Base-by-base conservation (phyloP, 2,329 filamentous ascomycete genomes). In the Pyricularia sp. region DNA sequence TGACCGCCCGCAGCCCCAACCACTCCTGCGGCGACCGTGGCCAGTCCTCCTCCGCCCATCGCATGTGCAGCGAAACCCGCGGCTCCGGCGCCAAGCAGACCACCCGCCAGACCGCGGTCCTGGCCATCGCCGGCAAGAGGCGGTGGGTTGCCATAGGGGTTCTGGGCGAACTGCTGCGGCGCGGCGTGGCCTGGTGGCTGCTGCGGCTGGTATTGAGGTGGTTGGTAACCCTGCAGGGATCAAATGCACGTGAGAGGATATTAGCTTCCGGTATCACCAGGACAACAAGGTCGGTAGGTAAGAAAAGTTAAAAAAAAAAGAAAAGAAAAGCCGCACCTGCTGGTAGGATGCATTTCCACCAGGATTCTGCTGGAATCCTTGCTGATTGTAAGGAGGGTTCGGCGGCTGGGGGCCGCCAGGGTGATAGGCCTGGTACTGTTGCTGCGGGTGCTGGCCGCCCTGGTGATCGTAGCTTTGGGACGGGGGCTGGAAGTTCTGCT, bases 41-140 rank as follows among this genome's bases (percentile, higher is more conserved):
- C 55, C 30, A 59, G 26, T 1, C 25, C 55, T 6, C 55, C 50
- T 14, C 66, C 55, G 25, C 50, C 66, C 66, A 67, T 63, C 66
- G 31, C 55, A 10, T 67, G 66, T 17, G 64, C 64, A 5, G 64
- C 64, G 28, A 33, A 9, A 25, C 64, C 64, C 28, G 64, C 64
- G 2, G 64, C 64, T 10, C 28, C 64, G 31, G 28, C 64, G 64
- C 64, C 64, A 5, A 66, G 64, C 14, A 66, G 17, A 20, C 28
- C 64, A 30, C 66, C 50, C 50, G 66, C 66, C 7, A 68, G 30
- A 3, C 66, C 66, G n/a, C 66, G 17, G n/a, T 68, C 66, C 9
- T 68, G 31, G 7, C n/a, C 33, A 20, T 36, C 12, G 3, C 30
- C 55, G 36, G 36, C 36, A 20, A 42, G 17, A 23, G 26, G 65